These are phyloP conservation scores for Camelina neglecta DNA, from an alignment of 345 rosid genomes.

Conservation along the genomic window DNA sequence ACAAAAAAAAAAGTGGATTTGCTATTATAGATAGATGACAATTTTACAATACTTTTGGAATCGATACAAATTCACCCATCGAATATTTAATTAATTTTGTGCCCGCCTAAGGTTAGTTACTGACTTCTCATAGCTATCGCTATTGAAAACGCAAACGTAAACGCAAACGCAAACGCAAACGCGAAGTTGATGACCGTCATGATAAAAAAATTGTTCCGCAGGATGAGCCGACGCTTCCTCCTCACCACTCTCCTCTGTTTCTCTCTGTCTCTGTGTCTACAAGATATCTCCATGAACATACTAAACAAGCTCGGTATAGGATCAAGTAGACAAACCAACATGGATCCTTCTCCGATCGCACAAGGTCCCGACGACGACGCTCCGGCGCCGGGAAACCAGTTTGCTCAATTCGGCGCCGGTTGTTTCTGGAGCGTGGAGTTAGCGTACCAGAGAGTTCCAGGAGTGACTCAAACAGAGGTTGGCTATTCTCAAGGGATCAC, in stretches of 20 bases:
- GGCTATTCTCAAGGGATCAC: constrained; percentile 73
- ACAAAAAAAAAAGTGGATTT: too few relatives aligned
- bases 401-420: constrained; percentile 87
- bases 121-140: neutral
- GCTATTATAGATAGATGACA: too few relatives aligned
- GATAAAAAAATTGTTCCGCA: neutral
- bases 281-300: constrained; percentile 65
- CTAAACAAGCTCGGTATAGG: constrained; percentile 88
- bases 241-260: constrained; percentile 17
- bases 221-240: constrained; percentile 23
- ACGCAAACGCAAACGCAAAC: constrained; percentile 22
- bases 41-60: too few relatives aligned
- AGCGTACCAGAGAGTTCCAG: constrained; percentile 79
- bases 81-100: too few relatives aligned
- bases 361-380: constrained; percentile 73
- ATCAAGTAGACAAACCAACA: constrained; percentile 50
- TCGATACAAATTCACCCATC: too few relatives aligned
- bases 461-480: constrained; percentile 80
- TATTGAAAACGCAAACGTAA: constrained; percentile 12
- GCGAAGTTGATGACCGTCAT: neutral
- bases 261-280: constrained; percentile 18
- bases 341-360: constrained; percentile 63
- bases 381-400: constrained; percentile 77
- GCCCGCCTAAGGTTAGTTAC: too few relatives aligned
- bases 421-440: constrained; percentile 96